phyloP scores from a whole-genome alignment of 192 early-diverging fungal species.

The Piromyces sp. region DNA sequence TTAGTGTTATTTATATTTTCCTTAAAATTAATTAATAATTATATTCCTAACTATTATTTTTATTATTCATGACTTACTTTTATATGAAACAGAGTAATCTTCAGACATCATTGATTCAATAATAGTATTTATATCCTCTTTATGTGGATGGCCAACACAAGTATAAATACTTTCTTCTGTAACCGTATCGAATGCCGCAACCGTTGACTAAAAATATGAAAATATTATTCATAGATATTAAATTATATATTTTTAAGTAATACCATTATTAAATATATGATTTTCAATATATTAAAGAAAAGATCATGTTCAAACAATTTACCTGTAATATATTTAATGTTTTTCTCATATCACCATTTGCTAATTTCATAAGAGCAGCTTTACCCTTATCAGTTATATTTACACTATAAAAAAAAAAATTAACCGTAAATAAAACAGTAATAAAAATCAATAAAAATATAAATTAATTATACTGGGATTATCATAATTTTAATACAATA shows the following conservation, averaged over 20 bases:
- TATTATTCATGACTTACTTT: conserved; percentile 16
- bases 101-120: conserved; percentile 65
- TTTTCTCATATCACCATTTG: conserved; percentile 91
- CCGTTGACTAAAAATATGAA: conserved; percentile 32
- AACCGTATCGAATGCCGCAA: conserved; percentile 62
- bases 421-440: background rate
- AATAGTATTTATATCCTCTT: conserved; percentile 62
- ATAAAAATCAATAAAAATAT: too few relatives aligned
- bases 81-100: conserved; percentile 63
- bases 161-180: conserved; percentile 71
- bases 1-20: conserved; percentile 9
- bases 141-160: conserved; percentile 80
- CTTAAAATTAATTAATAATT: background rate
- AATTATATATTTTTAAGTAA: too few relatives aligned
- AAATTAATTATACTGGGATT: too few relatives aligned
- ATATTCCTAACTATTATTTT: background rate
- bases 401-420: conserved; percentile 20
- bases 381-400: conserved; percentile 64
- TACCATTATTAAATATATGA: too few relatives aligned
- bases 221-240: too few relatives aligned
- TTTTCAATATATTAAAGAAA: too few relatives aligned
- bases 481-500: background rate
- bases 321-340: conserved; percentile 88
- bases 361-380: conserved; percentile 62
- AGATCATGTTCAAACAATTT: too few relatives aligned